Evolutionary conservation across 441 rosid species (phyloP), one percentile per base, ranked within the genome.

Genomic region (Geranium incanum): DNA sequence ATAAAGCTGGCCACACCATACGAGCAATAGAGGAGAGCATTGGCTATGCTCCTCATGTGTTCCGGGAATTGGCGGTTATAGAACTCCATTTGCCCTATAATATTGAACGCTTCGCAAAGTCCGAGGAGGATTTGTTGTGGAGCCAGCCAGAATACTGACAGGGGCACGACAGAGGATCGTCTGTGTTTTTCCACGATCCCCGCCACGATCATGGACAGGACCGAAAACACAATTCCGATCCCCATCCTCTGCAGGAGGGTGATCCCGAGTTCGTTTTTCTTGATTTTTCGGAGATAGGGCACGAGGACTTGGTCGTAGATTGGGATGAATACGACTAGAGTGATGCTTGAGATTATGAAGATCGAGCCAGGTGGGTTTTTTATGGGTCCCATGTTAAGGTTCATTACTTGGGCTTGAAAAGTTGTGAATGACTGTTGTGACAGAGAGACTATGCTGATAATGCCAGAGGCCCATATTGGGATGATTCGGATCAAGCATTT

Each of bases 81-180:
- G 23, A 92, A 88, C 76, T 90, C 95, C 0, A 89, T 83, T 62
- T 79, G 92, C 37, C 93, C 96, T 2, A 88, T 77, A 0, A 79
- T 39, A 63, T 79, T 82, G 78, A 90, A 92, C 4, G 95, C 95
- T 71, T 92, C 88, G 38, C 79, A 85, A 3, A 92, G 76, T 0
- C 96, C 96, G 89, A 86, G 75, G 5, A 87, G 23, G 70, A 83
- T 72, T 62, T 89, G 95, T 48, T 86, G 97, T 0, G 98, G 98
- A 39, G 86, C 77, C 19, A 92, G 79, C 96, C 95, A 90, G 43
- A 90, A 52, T 37, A 81, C 82, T 0, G 33, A 23, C 33, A 23
- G 33, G 33, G 33, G 0, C 33, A 1, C 33, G 33, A 1, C 33
- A 23, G 33, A 23, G 33, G 33, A 23, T 23, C 33, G 33, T 23